Evolutionary conservation across 1,139 yeast genomes (phyloP).

Genomic region (Sugiyamaella castrensis): DNA sequence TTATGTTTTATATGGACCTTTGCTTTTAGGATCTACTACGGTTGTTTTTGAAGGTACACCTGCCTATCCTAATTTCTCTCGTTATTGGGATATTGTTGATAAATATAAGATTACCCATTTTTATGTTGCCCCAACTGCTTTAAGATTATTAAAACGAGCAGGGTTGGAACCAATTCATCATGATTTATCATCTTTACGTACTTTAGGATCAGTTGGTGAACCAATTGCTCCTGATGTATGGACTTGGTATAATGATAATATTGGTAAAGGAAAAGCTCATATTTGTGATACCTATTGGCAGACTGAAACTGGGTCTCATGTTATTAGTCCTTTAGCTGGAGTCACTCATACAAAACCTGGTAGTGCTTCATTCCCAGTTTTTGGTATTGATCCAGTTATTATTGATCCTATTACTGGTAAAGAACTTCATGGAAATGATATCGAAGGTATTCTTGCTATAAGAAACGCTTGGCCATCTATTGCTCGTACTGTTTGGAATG

Average conservation of each 20-base stretch:
- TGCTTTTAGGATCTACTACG: conserved; percentile 81
- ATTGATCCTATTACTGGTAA: conserved; percentile 89
- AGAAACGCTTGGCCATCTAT: conserved; percentile 93
- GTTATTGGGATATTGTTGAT: conserved; percentile 91
- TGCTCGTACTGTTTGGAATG: conserved; percentile 94
- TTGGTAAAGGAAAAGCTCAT: conserved; percentile 79
- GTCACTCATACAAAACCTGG: conserved; percentile 95
- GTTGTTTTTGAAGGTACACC: conserved; percentile 96
- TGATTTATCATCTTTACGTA: conserved; percentile 64
- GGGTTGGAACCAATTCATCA: conserved; percentile 64
- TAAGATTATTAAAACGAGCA: conserved; percentile 77
- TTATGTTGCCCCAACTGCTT: conserved; percentile 88
- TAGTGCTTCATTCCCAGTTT: conserved; percentile 92
- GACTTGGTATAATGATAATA: conserved; percentile 84
- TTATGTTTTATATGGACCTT: conserved; percentile 91
- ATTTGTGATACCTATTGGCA: conserved; percentile 97
- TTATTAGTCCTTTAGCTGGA: conserved; percentile 94
- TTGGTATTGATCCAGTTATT: conserved; percentile 84
- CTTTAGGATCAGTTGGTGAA: conserved; percentile 85
- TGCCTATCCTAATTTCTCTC: conserved; percentile 91
- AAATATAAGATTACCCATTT: conserved; percentile 74
- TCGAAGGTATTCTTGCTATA: conserved; percentile 92
- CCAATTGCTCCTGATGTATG: conserved; percentile 92
- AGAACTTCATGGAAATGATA: conserved; percentile 82
- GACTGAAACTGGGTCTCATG: conserved; percentile 95